phyloP scores from a whole-genome alignment of 2,329 filamentous ascomycete genomes.

The Ophiosphaerella narmari region DNA sequence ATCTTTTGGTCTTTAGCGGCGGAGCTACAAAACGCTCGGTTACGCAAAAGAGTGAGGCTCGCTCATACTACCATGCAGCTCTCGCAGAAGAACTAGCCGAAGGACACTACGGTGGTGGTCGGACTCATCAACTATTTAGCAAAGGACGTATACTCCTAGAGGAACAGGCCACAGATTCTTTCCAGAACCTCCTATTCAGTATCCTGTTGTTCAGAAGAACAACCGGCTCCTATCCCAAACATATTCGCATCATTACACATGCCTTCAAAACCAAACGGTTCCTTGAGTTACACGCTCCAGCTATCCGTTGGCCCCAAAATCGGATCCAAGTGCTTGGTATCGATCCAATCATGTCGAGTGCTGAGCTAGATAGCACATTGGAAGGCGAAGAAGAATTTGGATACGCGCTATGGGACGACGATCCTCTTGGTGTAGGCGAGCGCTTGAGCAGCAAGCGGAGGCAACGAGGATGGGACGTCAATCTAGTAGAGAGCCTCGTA shows the following conservation, averaged over 20 bases:
- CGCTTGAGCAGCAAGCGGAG: conserved; percentile 46
- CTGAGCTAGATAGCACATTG: conserved; percentile 43
- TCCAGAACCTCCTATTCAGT: conserved; percentile 81
- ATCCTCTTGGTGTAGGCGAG: conserved; percentile 46
- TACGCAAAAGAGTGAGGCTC: conserved; percentile 41
- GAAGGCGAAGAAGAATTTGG: conserved; percentile 45
- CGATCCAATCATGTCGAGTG: conserved; percentile 49
- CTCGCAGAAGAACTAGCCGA: conserved; percentile 29
- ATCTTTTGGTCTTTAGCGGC: conserved; percentile 73
- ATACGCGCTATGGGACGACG: conserved; percentile 44
- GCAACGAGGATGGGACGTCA: conserved; percentile 46
- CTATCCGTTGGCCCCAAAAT: conserved; percentile 50
- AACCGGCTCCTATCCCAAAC: conserved; percentile 47
- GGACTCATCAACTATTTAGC: conserved; percentile 36
- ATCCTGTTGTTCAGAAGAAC: conserved; percentile 60
- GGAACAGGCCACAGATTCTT: conserved; percentile 78
- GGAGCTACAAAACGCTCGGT: conserved; percentile 49
- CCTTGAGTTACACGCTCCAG: conserved; percentile 46
- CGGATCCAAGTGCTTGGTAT: conserved; percentile 51
- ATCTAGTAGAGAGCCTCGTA: conserved; percentile 17
- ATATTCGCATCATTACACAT: conserved; percentile 52
- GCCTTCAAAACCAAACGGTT: conserved; percentile 54
- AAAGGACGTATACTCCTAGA: conserved; percentile 62
- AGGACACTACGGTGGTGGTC: conserved; percentile 30
- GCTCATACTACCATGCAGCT: conserved; percentile 43